Percentiles rank a stretch among this genome's conserved stretches.
Conservation (phyloP, 352 stramenopile species). For the Phytopythium ostracodes region DNA sequence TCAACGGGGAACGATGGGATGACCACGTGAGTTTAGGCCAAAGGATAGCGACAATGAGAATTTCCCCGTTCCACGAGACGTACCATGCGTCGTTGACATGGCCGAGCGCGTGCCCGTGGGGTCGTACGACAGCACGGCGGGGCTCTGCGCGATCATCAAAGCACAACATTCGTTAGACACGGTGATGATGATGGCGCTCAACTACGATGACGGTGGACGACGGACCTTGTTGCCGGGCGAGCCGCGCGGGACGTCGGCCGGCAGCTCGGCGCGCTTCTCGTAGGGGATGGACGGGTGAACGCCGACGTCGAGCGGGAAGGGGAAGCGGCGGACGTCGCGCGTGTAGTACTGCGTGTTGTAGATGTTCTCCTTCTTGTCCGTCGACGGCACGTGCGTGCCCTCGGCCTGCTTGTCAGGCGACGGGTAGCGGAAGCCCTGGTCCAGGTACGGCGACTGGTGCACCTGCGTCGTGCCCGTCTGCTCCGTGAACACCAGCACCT, state of each 20-base stretch:
- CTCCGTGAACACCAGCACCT: constrained; percentile 80
- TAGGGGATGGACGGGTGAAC: constrained; percentile 69
- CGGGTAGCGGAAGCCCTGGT: constrained; percentile 75
- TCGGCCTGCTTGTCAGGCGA: constrained; percentile 66
- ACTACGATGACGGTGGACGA: background rate
- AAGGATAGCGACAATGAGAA: background rate
- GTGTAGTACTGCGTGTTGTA: constrained; percentile 91
- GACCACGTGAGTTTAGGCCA: background rate
- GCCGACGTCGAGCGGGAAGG: constrained; percentile 53
- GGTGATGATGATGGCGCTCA: too few relatives aligned
- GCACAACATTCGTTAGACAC: background rate
- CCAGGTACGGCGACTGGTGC: constrained; percentile 58
- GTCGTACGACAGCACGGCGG: constrained; percentile 81
- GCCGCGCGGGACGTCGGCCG: constrained; percentile 57
- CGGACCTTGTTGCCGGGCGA: constrained; percentile 77
- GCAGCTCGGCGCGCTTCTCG: constrained; percentile 55
- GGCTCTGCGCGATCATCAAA: constrained; percentile 31
- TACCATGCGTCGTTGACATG: constrained; percentile 81
- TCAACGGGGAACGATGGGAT: background rate
- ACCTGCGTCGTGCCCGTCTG: constrained; percentile 69
- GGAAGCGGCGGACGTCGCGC: constrained; percentile 77
- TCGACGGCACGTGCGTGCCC: constrained; percentile 65
- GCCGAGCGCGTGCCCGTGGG: constrained; percentile 81
- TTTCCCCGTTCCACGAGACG: background rate
- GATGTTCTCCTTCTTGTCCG: constrained; percentile 65